Evolutionary conservation across 306 rosid species (phyloP).

Genomic region (Quercus suber): DNA sequence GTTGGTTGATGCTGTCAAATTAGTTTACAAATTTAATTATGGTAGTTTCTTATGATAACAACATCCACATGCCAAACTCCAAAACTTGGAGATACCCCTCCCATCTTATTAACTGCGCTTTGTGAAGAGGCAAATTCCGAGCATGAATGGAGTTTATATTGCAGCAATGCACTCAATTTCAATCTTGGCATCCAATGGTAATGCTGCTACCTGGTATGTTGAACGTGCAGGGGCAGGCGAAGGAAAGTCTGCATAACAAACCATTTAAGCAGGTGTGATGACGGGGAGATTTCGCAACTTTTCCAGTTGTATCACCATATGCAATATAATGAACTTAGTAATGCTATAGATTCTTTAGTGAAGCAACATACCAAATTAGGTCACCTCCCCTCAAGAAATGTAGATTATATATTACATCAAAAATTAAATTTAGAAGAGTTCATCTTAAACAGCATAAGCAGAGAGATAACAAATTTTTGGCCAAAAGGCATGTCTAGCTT

Average conservation of each 20-base stretch:
- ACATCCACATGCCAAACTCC: neutral
- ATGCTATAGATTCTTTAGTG: neutral
- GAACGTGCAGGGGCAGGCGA: conserved; percentile 90
- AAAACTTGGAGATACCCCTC: conserved; percentile 22
- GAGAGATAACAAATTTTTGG: too few species aligned
- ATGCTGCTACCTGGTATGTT: conserved; percentile 83
- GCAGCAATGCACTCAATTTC: conserved; percentile 94
- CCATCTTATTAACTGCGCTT: conserved; percentile 36
- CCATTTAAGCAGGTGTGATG: conserved; percentile 7
- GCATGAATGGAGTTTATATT: conserved; percentile 23
- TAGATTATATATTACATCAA: too few species aligned
- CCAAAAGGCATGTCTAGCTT: too few species aligned
- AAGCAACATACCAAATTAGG: neutral
- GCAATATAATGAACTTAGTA: neutral
- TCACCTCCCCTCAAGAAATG: too few species aligned
- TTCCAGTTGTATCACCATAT: neutral
- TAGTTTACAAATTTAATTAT: neutral
- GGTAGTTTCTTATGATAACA: neutral
- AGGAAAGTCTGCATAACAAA: conserved; percentile 58
- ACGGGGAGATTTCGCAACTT: neutral
- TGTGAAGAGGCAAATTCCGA: neutral
- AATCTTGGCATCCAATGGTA: conserved; percentile 91
- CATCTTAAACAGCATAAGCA: too few species aligned
- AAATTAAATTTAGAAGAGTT: too few species aligned
- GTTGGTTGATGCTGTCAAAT: neutral